Conservation (phyloP, 768 basidiomycete species). For the Harrya chromipes region DNA sequence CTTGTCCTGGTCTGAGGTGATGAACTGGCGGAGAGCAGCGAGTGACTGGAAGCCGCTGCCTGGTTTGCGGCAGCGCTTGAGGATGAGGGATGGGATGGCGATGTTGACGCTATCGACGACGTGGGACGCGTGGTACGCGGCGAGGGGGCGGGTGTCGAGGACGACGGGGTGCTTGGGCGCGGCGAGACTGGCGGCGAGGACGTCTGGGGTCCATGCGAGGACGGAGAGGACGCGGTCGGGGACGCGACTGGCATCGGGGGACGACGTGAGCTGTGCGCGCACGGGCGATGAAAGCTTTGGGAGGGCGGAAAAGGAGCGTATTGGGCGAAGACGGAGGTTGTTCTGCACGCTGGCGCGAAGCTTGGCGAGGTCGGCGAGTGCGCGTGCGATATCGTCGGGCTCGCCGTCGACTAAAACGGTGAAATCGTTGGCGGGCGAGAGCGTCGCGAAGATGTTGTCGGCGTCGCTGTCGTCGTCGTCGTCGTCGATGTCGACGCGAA, state of each 20-base stretch:
- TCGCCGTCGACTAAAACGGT: conserved; percentile 29
- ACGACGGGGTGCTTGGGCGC: conserved; percentile 58
- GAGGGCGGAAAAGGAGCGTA: conserved; percentile 55
- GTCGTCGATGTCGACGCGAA: too few relatives aligned
- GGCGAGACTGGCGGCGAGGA: conserved; percentile 48
- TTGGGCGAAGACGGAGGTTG: conserved; percentile 76
- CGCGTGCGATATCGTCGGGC: conserved; percentile 57
- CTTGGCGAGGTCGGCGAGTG: conserved; percentile 63
- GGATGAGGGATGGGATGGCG: conserved; percentile 85
- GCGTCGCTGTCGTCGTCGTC: not conserved
- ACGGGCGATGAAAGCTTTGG: conserved; percentile 39
- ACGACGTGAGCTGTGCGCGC: conserved; percentile 23
- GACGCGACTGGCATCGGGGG: conserved; percentile 48
- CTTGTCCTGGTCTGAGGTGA: conserved; percentile 76
- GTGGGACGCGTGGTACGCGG: conserved; percentile 61
- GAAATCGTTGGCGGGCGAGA: conserved; percentile 11
- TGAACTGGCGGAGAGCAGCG: conserved; percentile 71
- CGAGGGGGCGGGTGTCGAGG: conserved; percentile 77
- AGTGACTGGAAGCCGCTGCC: conserved; percentile 64
- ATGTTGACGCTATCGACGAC: conserved; percentile 75
- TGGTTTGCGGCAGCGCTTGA: conserved; percentile 77
- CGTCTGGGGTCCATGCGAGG: conserved; percentile 40
- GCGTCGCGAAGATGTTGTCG: not conserved
- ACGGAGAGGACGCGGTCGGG: conserved; percentile 40
- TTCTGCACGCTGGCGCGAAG: conserved; percentile 70